Conservation (phyloP, 768 basidiomycete species). For the Lentinula guzmanii region DNA sequence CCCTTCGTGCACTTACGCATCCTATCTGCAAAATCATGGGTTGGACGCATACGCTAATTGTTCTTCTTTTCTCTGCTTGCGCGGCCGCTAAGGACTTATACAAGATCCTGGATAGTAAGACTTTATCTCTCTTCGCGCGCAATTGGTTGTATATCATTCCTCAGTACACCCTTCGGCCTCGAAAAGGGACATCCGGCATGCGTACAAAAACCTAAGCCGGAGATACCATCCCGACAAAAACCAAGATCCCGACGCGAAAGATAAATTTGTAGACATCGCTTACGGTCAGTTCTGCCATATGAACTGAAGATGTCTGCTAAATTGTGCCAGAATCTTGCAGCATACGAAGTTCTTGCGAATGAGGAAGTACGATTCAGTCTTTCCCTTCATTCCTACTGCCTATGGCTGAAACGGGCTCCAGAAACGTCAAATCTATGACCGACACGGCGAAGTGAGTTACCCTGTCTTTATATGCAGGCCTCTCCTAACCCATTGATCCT, state of each 20-base stretch:
- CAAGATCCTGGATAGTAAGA: conserved; percentile 76
- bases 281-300: conserved; percentile 49
- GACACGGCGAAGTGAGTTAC: conserved; percentile 73
- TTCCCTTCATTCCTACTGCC: not conserved
- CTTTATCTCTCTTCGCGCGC: conserved; percentile 5
- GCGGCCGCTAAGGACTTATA: conserved; percentile 69
- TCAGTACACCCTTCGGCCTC: conserved; percentile 70
- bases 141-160: conserved; percentile 20
- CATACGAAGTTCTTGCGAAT: conserved; percentile 95
- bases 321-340: conserved; percentile 28
- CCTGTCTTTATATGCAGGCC: not conserved
- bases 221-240: conserved; percentile 97
- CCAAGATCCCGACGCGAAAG: conserved; percentile 74
- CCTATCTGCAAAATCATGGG: not conserved
- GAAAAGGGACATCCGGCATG: conserved; percentile 85
- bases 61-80: conserved; percentile 31
- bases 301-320: not conserved
- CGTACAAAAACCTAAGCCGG: conserved; percentile 85
- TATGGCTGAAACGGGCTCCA: conserved; percentile 20
- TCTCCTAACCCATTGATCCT: conserved; percentile 1
- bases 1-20: not conserved
- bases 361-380: conserved; percentile 44
- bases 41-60: conserved; percentile 16
- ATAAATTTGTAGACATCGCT: conserved; percentile 86
- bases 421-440: conserved; percentile 94